Evolutionary conservation across 495 filamentous ascomycete species (phyloP).

Genomic region (Tuber microsphaerosporum): DNA sequence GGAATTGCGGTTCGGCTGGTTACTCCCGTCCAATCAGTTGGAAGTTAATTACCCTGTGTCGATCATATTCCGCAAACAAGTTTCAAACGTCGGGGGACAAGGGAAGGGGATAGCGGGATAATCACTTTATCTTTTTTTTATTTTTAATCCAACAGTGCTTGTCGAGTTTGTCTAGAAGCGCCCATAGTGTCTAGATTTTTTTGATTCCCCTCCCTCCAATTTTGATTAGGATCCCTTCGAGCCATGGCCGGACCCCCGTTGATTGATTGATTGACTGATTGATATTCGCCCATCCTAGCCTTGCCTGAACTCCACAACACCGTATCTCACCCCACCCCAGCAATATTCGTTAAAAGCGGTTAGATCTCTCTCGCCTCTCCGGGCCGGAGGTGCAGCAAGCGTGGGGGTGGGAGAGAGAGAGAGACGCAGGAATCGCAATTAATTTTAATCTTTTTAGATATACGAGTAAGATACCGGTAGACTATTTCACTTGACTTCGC

Average conservation of each 20-base stretch:
- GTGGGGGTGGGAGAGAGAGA: neutral
- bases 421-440: neutral
- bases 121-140: neutral
- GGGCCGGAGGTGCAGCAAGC: slow-evolving; percentile 1
- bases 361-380: neutral
- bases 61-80: slow-evolving; percentile 1
- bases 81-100: neutral
- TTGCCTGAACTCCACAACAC: too few relatives aligned
- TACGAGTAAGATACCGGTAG: too few relatives aligned
- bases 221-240: neutral
- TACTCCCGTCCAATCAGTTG: neutral
- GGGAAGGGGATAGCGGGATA: neutral
- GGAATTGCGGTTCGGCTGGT: neutral
- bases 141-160: neutral
- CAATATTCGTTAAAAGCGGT: neutral
- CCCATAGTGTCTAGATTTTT: too few relatives aligned
- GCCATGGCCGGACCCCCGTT: neutral
- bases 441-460: neutral
- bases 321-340: neutral
- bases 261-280: neutral
- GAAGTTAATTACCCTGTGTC: neutral
- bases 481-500: neutral
- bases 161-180: too few relatives aligned
- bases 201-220: neutral
- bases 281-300: too few relatives aligned